Percentiles rank a stretch among this genome's conserved stretches.
Conservation (phyloP, 163 green algal species). For the Chlamydomonas reinhardtii region DNA sequence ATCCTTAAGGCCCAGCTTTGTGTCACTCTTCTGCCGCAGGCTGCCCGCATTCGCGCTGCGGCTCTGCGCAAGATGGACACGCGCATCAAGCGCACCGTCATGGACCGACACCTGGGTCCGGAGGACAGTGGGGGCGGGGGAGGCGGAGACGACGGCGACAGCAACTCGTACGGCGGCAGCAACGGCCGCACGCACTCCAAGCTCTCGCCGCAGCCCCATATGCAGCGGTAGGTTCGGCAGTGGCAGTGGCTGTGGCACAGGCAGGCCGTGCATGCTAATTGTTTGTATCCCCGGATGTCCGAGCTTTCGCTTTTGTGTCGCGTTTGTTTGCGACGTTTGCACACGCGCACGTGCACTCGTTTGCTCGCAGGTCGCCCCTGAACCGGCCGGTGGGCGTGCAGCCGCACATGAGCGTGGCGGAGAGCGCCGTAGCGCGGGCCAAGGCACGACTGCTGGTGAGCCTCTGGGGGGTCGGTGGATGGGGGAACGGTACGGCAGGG, state of each 20-base stretch:
- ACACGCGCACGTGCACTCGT: too few species aligned
- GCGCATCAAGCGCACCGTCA: constrained; percentile 5
- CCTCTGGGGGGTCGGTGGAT: neutral
- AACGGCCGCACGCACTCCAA: neutral
- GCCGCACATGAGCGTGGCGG: neutral
- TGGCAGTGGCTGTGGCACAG: too few species aligned
- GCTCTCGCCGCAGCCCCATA: neutral
- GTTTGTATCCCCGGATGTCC: too few species aligned
- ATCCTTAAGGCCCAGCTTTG: too few species aligned
- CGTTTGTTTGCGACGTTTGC: too few species aligned
- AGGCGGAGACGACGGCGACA: neutral
- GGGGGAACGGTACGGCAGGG: neutral
- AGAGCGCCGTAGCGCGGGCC: neutral
- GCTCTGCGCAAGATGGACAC: constrained; percentile 39
- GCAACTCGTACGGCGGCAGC: neutral
- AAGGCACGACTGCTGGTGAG: neutral
- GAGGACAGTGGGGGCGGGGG: neutral
- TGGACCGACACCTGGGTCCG: neutral
- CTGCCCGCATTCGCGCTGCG: constrained; percentile 9
- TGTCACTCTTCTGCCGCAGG: too few species aligned
- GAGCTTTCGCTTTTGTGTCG: too few species aligned
- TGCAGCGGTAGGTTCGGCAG: neutral
- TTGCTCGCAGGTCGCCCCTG: neutral
- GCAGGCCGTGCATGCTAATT: too few species aligned
- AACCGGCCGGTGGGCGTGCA: neutral